These are phyloP conservation scores for Capsicum chinense DNA, from an alignment of 257 asterid genomes.

Conservation along the genomic window DNA sequence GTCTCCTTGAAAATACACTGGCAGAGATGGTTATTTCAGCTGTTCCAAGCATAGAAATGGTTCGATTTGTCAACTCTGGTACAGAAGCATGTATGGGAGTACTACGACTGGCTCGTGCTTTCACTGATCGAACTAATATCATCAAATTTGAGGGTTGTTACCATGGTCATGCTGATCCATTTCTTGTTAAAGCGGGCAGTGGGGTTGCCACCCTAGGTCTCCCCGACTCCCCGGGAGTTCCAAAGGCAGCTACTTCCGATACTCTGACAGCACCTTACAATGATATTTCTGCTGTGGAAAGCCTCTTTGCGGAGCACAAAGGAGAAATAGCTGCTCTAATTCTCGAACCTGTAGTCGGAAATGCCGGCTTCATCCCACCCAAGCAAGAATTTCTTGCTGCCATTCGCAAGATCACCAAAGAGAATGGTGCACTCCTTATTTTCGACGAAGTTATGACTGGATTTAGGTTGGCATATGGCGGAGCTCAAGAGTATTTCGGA, in stretches of 20 bases:
- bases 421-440: slow-evolving; percentile 68
- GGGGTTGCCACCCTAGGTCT: slow-evolving; percentile 98
- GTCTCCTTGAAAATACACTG: slow-evolving; percentile 85
- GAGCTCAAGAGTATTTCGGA: slow-evolving; percentile 96
- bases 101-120: slow-evolving; percentile 94
- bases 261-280: slow-evolving; percentile 89
- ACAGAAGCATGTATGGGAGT: slow-evolving; percentile 99
- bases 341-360: slow-evolving; percentile 96
- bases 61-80: slow-evolving; percentile 96
- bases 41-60: slow-evolving; percentile 98
- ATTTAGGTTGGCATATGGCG: slow-evolving; percentile 86
- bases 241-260: slow-evolving; percentile 71
- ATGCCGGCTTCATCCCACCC: slow-evolving; percentile 90
- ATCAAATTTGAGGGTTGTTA: slow-evolving; percentile 98
- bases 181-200: slow-evolving; percentile 98
- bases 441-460: slow-evolving; percentile 99
- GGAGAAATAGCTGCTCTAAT: slow-evolving; percentile 81
- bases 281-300: slow-evolving; percentile 63
- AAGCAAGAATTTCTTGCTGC: slow-evolving; percentile 68
- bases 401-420: slow-evolving; percentile 63
- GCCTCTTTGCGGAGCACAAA: slow-evolving; percentile 72
- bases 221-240: slow-evolving; percentile 99
- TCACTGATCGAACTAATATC: slow-evolving; percentile 77
- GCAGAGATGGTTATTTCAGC: slow-evolving; percentile 97
- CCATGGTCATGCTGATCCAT: slow-evolving; percentile 99